Conservation (phyloP, 1,139 yeast species). For the Sugiyamaella novakii region DNA sequence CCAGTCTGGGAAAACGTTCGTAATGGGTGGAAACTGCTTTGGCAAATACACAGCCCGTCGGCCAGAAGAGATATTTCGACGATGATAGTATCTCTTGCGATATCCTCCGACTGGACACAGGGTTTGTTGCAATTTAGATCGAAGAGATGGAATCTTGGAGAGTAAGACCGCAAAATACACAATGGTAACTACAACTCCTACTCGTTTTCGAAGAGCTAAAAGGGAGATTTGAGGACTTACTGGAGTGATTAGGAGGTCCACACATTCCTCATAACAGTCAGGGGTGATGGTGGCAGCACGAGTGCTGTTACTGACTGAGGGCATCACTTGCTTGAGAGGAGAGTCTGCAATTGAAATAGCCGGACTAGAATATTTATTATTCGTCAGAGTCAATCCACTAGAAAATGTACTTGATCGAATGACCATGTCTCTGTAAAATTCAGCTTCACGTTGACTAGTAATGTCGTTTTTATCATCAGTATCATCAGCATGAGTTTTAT, state of each 20-base stretch:
- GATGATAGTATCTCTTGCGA: constrained; percentile 11
- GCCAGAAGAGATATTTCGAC: constrained; percentile 8
- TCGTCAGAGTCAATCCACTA: constrained; percentile 10
- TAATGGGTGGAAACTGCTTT: background rate
- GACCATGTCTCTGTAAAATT: background rate
- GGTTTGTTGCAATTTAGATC: constrained; percentile 4
- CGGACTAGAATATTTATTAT: background rate
- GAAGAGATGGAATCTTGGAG: constrained; percentile 6
- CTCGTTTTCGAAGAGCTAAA: constrained; percentile 8
- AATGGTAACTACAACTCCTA: constrained; percentile 15
- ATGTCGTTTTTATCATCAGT: background rate
- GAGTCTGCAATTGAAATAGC: background rate
- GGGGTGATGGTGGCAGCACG: too few species aligned
- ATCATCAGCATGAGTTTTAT: background rate
- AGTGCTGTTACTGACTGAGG: too few species aligned
- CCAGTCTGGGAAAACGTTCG: constrained; percentile 20
- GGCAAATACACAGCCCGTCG: constrained; percentile 12
- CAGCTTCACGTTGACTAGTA: constrained; percentile 1
- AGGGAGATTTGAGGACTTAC: constrained; percentile 7
- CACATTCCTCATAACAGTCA: constrained; percentile 18
- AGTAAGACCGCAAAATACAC: constrained; percentile 20
- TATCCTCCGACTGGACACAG: constrained; percentile 9
- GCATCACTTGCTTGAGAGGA: too few species aligned
- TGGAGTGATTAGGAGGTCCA: constrained; percentile 16
- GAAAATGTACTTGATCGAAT: constrained; percentile 11